Conservation (phyloP, 768 basidiomycete genomes). For the Tylopilus intermedius region DNA sequence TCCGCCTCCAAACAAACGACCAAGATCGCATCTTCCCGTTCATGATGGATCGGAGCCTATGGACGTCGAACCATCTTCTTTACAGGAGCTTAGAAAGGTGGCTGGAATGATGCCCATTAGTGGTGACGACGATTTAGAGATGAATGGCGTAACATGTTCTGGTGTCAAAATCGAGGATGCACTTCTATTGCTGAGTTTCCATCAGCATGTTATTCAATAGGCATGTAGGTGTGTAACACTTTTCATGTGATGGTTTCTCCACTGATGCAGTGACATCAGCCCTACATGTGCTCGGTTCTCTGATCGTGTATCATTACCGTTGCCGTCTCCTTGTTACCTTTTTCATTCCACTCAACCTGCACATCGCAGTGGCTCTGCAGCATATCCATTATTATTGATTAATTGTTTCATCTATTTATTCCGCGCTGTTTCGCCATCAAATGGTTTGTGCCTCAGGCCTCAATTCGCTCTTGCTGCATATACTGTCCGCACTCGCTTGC, state of each 20-base stretch:
- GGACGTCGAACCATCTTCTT: slow-evolving; percentile 38
- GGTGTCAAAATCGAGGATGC: slow-evolving; percentile 73
- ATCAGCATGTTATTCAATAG: slow-evolving; percentile 59
- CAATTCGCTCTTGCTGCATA: slow-evolving; percentile 15
- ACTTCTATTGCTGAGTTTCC: slow-evolving; percentile 67
- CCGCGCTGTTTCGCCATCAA: slow-evolving; percentile 4
- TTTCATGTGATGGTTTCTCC: neutral
- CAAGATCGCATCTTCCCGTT: slow-evolving; percentile 27
- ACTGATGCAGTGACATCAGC: slow-evolving; percentile 16
- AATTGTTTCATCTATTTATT: slow-evolving; percentile 29
- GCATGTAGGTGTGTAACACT: slow-evolving; percentile 19
- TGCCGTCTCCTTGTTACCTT: neutral
- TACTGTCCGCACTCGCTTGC: slow-evolving; percentile 12
- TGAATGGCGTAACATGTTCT: slow-evolving; percentile 33
- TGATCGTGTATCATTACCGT: slow-evolving; percentile 20
- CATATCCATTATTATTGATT: slow-evolving; percentile 36
- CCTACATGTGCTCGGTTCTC: slow-evolving; percentile 11
- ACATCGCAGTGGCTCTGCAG: slow-evolving; percentile 15
- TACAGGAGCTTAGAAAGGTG: slow-evolving; percentile 49
- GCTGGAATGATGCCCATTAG: slow-evolving; percentile 18
- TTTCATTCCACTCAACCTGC: slow-evolving; percentile 2
- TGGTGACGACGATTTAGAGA: slow-evolving; percentile 26
- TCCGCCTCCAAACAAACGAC: slow-evolving; percentile 31
- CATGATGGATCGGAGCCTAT: slow-evolving; percentile 30
- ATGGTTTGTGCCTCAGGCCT: slow-evolving; percentile 4